These are phyloP conservation scores for Talaromyces proteolyticus DNA, from an alignment of 495 filamentous ascomycete species.

Conservation along the genomic window DNA sequence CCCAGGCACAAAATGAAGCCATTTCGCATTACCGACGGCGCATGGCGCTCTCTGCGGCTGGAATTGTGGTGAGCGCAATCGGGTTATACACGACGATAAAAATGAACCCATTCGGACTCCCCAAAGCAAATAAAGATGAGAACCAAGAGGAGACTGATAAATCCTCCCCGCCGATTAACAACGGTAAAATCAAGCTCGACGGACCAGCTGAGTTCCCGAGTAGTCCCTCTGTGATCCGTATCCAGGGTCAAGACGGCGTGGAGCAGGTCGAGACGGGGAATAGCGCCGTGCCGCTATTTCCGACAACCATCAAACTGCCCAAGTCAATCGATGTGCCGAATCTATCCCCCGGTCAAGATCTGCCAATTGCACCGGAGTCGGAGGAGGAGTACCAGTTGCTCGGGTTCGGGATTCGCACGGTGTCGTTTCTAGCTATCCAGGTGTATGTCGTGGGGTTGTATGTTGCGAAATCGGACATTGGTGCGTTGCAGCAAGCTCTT, in stretches of 20 bases:
- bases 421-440: constrained; percentile 83
- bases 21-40: constrained; percentile 22
- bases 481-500: constrained; percentile 47
- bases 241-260: constrained; percentile 48
- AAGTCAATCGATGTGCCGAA: constrained; percentile 26
- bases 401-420: constrained; percentile 80
- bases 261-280: constrained; percentile 79
- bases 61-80: constrained; percentile 26
- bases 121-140: constrained; percentile 6
- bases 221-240: constrained; percentile 30
- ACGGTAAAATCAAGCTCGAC: constrained; percentile 26
- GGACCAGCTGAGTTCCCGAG: constrained; percentile 31
- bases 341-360: constrained; percentile 32
- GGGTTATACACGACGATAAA: constrained; percentile 35
- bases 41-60: constrained; percentile 27
- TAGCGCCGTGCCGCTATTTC: constrained; percentile 75
- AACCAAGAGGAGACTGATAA: constrained; percentile 6
- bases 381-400: constrained; percentile 77
- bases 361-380: constrained; percentile 12
- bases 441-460: constrained; percentile 95
- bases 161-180: constrained; percentile 5
- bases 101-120: constrained; percentile 31
- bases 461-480: constrained; percentile 71
- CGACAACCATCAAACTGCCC: constrained; percentile 61
- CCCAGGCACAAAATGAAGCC: constrained; percentile 14